Evolutionary conservation across 768 basidiomycete genomes (phyloP), one percentile per base, ranked within the genome.

Genomic region (Polyporus arcularius): DNA sequence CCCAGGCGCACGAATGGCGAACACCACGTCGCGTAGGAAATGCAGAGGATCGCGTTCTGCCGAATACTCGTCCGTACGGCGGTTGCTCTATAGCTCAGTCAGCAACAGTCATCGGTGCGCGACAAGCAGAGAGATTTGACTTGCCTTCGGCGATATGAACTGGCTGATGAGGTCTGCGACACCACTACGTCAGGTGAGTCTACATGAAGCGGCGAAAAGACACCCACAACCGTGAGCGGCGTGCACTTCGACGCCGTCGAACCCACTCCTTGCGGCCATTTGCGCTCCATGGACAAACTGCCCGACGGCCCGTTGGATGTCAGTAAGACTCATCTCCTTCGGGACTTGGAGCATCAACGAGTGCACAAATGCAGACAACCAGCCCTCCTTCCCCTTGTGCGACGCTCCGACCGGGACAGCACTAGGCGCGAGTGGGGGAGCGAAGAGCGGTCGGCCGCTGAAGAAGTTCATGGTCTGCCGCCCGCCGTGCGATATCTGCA

Each of bases 171-270:
- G 79, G 72, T 94, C 92, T 93, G 61, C 11, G 57, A 21, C 35
- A n/a, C 53, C 18, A 2, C 21, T 39, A 38, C n/a, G 43, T 46
- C 30, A 57, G 18, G 15, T 9, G 41, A 16, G 42, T 9, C 4
- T 38, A 18, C 39, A 14, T 14, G 15, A n/a, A 26, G 7, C 38
- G 9, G 5, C 4, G 14, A 32, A 14, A 15, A 28, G 14, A 10
- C 21, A 83, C 90, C 73, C 56, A 92, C 90, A 95, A 40, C 94
- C 94, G 72, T 96, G 94, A 1, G 88, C 88, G 28, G 80, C 88
- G 71, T 97, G 96, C 10, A 98, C 62, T 68, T 97, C 85, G 4
- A 96, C 76, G 0, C 96, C 95, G 63, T 96, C 92, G 70, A 94
- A 96, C 0, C 92, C 92, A 42, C 88, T 75, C 55, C 81, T 70